A percentile compares a stretch with the other conserved stretches of the same genome.
Evolutionary conservation across 768 basidiomycete species (phyloP).

Genomic region (Cubamyces sp.): DNA sequence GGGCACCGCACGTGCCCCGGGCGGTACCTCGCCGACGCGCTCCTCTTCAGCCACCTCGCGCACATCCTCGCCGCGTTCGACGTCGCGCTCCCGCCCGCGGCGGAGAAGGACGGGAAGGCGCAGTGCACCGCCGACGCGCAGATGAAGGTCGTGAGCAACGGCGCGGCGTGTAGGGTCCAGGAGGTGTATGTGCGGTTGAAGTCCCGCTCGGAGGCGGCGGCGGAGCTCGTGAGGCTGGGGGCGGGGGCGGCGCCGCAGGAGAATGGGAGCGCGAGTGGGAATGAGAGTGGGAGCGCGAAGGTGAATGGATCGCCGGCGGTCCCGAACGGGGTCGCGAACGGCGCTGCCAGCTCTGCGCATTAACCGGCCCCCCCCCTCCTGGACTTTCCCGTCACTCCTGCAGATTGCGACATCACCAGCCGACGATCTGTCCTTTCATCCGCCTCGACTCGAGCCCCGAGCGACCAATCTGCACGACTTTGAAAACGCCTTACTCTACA

Average conservation of each 20-base stretch:
- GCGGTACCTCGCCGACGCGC: conserved; percentile 28
- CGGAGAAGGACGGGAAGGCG: conserved; percentile 10
- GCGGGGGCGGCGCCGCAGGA: neutral
- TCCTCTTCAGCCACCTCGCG: conserved; percentile 30
- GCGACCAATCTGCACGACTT: too few species aligned
- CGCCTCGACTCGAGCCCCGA: too few species aligned
- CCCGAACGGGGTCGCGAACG: too few species aligned
- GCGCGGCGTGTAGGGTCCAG: conserved; percentile 19
- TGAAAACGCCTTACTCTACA: too few species aligned
- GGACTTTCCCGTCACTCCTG: neutral
- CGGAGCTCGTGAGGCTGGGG: conserved; percentile 3
- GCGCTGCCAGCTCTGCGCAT: neutral
- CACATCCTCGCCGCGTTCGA: conserved; percentile 33
- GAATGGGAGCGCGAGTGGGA: neutral
- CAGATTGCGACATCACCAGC: neutral
- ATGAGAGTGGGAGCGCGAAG: neutral
- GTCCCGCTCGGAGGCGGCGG: conserved; percentile 3
- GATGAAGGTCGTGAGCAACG: conserved; percentile 24
- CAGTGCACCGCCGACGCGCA: conserved; percentile 16
- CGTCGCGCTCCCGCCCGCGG: conserved; percentile 21
- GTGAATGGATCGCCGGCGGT: neutral
- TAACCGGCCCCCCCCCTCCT: neutral
- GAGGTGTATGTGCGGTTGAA: neutral
- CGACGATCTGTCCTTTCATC: too few species aligned
- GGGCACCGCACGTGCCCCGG: conserved; percentile 29